A percentile compares a stretch with the other conserved stretches of the same genome.
These are phyloP conservation scores for Pelargonium nanum DNA, from an alignment of 345 rosid genomes.

Conservation along the genomic window DNA sequence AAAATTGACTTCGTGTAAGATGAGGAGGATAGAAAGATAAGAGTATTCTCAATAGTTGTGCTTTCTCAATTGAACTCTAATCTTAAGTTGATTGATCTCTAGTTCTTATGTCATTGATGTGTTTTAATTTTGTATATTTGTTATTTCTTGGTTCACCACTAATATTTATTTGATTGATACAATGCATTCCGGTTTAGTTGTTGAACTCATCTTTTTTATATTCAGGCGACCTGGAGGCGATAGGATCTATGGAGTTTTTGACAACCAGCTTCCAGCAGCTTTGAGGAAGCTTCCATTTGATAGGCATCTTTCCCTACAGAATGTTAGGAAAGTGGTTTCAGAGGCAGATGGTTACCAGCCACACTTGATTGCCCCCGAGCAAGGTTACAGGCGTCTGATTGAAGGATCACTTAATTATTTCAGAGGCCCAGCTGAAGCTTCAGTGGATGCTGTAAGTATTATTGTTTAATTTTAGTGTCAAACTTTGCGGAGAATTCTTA, in stretches of 20 bases:
- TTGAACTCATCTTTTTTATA: not conserved
- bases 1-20: too few relatives aligned
- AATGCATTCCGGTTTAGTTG: not conserved
- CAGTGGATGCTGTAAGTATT: slow-evolving; percentile 27
- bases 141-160: too few relatives aligned
- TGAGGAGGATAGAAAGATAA: too few relatives aligned
- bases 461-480: not conserved
- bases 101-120: too few relatives aligned
- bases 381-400: slow-evolving; percentile 30
- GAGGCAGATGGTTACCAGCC: slow-evolving; percentile 38
- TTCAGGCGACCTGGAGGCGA: slow-evolving; percentile 32
- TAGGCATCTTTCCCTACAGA: slow-evolving; percentile 26
- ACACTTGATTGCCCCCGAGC: slow-evolving; percentile 33
- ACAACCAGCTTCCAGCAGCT: slow-evolving; percentile 37
- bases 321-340: slow-evolving; percentile 27
- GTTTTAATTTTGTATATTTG: not conserved
- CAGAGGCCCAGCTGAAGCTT: slow-evolving; percentile 33
- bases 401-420: slow-evolving; percentile 24
- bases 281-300: slow-evolving; percentile 36
- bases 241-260: slow-evolving; percentile 33
- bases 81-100: too few relatives aligned
- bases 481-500: not conserved
- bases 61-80: too few relatives aligned
- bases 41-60: too few relatives aligned
- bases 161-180: not conserved